Evolutionary conservation across 768 basidiomycete species (phyloP).

Genomic region (Pisolithus tinctorius): DNA sequence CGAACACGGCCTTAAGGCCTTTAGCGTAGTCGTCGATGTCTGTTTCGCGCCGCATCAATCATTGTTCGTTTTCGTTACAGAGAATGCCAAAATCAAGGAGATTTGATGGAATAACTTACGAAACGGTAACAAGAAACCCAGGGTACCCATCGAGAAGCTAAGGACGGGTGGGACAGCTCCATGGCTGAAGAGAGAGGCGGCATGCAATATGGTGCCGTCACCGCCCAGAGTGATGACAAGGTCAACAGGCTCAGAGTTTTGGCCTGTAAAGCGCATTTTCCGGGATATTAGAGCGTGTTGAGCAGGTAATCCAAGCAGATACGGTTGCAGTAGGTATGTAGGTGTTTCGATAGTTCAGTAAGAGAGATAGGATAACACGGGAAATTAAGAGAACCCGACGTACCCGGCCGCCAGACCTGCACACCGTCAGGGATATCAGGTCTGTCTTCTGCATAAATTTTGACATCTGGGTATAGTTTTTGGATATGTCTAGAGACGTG

Average conservation of each 20-base stretch:
- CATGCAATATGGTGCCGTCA: conserved; percentile 92
- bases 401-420: conserved; percentile 61
- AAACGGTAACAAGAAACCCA: conserved; percentile 91
- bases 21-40: conserved; percentile 85
- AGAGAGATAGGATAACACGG: neutral
- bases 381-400: conserved; percentile 9
- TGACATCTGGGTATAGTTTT: conserved; percentile 50
- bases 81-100: neutral
- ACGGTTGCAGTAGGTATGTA: too few relatives aligned
- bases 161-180: conserved; percentile 88
- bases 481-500: conserved; percentile 44
- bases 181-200: conserved; percentile 82
- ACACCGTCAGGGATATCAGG: conserved; percentile 58
- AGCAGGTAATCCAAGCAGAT: too few relatives aligned
- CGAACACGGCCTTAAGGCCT: conserved; percentile 73
- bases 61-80: neutral
- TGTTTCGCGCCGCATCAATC: conserved; percentile 24
- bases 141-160: conserved; percentile 65
- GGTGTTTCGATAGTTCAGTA: neutral
- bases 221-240: conserved; percentile 89
- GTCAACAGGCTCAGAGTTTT: conserved; percentile 60
- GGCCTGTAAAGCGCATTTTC: conserved; percentile 24
- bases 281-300: too few relatives aligned
- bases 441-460: conserved; percentile 62
- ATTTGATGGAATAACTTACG: conserved; percentile 44